Evolutionary conservation across 768 basidiomycete genomes (phyloP), one percentile per base, ranked within the genome.

Genomic region (Russula abietina): DNA sequence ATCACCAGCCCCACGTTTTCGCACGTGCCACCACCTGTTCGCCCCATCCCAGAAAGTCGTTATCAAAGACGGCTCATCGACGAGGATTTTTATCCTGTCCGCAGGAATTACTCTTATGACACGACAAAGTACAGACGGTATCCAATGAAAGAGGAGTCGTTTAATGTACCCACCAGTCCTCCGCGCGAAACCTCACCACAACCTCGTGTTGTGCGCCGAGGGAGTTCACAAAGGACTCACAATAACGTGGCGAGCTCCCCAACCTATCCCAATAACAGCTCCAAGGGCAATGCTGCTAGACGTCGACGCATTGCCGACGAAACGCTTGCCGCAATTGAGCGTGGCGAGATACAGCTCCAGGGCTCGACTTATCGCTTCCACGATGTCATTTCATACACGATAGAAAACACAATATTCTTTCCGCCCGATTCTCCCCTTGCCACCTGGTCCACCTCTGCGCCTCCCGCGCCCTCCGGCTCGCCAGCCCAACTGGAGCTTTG

Each of bases 361-460:
- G 68, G 72, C 43, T 65, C 63, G 10, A 68, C 67, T 3, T 71
- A 76, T 68, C 75, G 76, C 65, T 69, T 81, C 51, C 68, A 71
- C 30, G 73, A 73, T 4, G 70, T 72, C 59, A 66, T 76, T 54
- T 68, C 69, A 54, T 70, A 72, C 53, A 75, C 76, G 22, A 72
- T 70, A 36, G 75, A 73, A 54, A 73, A 78, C 56, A 87, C 86
- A 0, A 72, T 73, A 30, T 87, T 80, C 69, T 87, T 83, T 65
- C 70, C 78, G 0, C 79, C 83, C 2, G 78, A 83, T 39, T 78
- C 77, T 2, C 55, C 75, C 2, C 73, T 84, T 0, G 78, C 80
- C 4, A 65, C 73, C 36, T 88, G 86, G 86, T 46, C 70, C 17
- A 60, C 64, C 43, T 59, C 69, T 2, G 49, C 57, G 2, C 67